These are phyloP conservation scores for Mortierella antarctica DNA, from an alignment of 192 early-diverging fungal genomes.

Conservation along the genomic window DNA sequence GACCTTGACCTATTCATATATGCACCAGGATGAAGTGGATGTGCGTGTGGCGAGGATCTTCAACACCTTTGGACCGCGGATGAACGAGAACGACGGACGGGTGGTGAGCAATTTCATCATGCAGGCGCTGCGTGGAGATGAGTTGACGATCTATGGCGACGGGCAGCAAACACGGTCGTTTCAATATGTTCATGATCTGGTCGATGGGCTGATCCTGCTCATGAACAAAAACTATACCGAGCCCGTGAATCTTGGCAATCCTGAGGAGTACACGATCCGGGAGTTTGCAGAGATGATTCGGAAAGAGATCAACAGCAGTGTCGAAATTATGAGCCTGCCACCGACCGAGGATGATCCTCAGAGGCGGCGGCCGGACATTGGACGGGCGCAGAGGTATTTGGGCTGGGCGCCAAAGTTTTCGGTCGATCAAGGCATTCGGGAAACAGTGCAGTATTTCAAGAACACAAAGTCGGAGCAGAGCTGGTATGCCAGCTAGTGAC, in stretches of 20 bases:
- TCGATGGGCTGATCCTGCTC: conserved; percentile 82
- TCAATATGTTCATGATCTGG: conserved; percentile 87
- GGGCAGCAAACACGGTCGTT: conserved; percentile 85
- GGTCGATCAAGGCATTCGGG: conserved; percentile 80
- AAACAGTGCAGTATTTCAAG: conserved; percentile 84
- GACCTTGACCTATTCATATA: conserved; percentile 82
- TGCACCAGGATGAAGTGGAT: conserved; percentile 78
- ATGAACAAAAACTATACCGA: conserved; percentile 78
- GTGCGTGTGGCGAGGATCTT: conserved; percentile 84
- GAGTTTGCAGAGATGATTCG: conserved; percentile 84
- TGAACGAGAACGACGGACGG: conserved; percentile 86
- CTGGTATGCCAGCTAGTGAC: conserved; percentile 12
- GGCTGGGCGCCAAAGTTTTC: conserved; percentile 81
- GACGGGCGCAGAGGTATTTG: conserved; percentile 68
- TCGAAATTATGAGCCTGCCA: conserved; percentile 71
- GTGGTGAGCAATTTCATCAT: conserved; percentile 91
- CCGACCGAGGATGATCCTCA: conserved; percentile 81
- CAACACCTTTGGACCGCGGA: conserved; percentile 85
- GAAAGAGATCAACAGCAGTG: conserved; percentile 65
- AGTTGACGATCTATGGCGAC: conserved; percentile 84
- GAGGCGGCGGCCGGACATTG: conserved; percentile 81
- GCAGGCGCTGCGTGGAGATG: conserved; percentile 80
- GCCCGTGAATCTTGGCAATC: conserved; percentile 86
- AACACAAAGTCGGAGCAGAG: conserved; percentile 36
- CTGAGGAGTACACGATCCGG: conserved; percentile 83